A percentile compares a stretch with the other conserved stretches of the same genome.
Conservation (phyloP, 805 yeast species). For the Starmerella sp. region DNA sequence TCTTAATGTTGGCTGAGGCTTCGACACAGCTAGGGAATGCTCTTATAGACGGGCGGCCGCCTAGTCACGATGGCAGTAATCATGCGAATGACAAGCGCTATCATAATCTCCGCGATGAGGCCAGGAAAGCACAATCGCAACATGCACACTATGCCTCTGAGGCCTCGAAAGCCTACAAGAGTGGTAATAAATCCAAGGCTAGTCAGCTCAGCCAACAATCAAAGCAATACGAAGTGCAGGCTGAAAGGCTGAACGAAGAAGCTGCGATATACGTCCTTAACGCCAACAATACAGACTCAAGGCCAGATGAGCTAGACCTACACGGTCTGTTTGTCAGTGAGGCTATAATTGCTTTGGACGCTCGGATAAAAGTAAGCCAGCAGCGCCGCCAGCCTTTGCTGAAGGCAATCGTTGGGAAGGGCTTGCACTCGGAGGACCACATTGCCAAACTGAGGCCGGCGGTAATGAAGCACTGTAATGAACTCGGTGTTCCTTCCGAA, state of each 20-base stretch:
- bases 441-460: conserved; percentile 87
- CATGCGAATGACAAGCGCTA: conserved; percentile 39
- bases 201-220: conserved; percentile 60
- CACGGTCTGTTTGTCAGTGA: conserved; percentile 88
- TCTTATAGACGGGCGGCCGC: conserved; percentile 8
- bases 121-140: conserved; percentile 53
- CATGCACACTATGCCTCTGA: conserved; percentile 45
- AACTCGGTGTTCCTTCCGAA: conserved; percentile 48
- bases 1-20: conserved; percentile 2
- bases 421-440: conserved; percentile 69
- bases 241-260: conserved; percentile 57
- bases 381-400: conserved; percentile 13
- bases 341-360: conserved; percentile 66
- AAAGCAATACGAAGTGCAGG: conserved; percentile 45
- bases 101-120: conserved; percentile 50
- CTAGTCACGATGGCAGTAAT: conserved; percentile 28
- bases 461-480: conserved; percentile 61
- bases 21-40: conserved; percentile 9
- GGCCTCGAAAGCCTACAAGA: conserved; percentile 66
- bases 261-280: conserved; percentile 62
- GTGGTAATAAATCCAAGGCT: conserved; percentile 65
- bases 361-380: conserved; percentile 47
- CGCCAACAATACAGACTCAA: conserved; percentile 81
- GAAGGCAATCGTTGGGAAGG: conserved; percentile 87
- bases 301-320: conserved; percentile 74